Evolutionary conservation across 768 basidiomycete genomes (phyloP).

Genomic region (Mycena rosella): DNA sequence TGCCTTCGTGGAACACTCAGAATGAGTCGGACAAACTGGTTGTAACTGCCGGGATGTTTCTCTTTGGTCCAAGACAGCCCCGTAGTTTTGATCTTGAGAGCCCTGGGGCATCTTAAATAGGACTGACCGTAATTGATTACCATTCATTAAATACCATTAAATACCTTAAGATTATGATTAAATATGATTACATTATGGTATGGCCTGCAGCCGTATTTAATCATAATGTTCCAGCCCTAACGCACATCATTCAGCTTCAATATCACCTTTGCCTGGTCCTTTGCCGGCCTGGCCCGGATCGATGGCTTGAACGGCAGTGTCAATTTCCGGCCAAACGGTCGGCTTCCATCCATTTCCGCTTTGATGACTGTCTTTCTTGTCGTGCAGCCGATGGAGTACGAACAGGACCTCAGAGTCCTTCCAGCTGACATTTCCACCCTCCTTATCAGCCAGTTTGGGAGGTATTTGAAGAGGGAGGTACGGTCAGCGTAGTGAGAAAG

Average conservation of each 20-base stretch:
- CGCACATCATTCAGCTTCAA: neutral
- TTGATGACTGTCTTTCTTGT: neutral
- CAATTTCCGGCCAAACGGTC: neutral
- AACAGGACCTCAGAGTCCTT: neutral
- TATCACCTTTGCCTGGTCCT: neutral
- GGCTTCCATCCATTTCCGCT: conserved; percentile 20
- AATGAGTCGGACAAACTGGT: no score
- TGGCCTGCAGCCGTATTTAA: no score
- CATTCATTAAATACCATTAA: no score
- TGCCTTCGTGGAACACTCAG: no score
- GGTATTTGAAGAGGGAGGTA: neutral
- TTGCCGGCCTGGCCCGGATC: neutral
- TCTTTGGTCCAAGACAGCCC: no score
- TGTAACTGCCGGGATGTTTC: no score
- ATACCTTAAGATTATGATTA: no score
- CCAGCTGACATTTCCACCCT: neutral
- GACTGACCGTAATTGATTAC: no score
- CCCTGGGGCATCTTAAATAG: no score
- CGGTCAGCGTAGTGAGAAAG: neutral
- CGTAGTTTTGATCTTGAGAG: no score
- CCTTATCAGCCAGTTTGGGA: neutral
- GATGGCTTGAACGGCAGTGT: neutral
- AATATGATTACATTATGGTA: no score
- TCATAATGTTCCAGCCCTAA: no score
- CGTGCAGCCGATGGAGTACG: neutral